phyloP scores from a whole-genome alignment of 129 eudicot species.

The Ambrosia artemisiifolia region DNA sequence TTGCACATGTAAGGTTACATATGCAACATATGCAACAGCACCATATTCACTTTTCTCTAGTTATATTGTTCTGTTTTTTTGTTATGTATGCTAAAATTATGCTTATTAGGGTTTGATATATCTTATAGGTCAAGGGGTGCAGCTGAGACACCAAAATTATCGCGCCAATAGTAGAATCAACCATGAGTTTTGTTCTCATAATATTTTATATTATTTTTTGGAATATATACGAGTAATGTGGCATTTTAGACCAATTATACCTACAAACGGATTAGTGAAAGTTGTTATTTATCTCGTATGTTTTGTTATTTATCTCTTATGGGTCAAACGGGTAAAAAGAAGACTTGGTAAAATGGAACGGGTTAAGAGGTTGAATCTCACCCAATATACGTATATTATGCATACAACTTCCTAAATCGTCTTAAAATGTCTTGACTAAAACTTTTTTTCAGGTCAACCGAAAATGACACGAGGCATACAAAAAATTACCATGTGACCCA shows the following conservation, averaged over 20 bases:
- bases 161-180: constrained; percentile 71
- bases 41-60: too few relatives aligned
- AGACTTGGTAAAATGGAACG: neutral
- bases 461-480: neutral
- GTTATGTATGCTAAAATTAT: neutral
- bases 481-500: neutral
- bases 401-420: neutral
- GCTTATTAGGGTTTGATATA: neutral
- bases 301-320: neutral
- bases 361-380: neutral
- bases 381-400: neutral
- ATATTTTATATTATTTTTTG: neutral
- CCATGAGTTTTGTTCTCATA: constrained; percentile 33
- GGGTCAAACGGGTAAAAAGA: neutral
- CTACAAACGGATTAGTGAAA: neutral
- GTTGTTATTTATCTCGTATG: neutral
- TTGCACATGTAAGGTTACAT: too few relatives aligned
- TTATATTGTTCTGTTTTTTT: too few relatives aligned
- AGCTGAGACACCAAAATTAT: constrained; percentile 60
- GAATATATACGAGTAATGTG: neutral
- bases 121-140: constrained; percentile 48
- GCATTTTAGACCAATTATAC: neutral
- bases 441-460: neutral
- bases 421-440: neutral
- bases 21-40: too few relatives aligned